Evolutionary conservation across 345 rosid genomes (phyloP), one percentile per base, ranked within the genome.

Genomic region (Clausena lansium): DNA sequence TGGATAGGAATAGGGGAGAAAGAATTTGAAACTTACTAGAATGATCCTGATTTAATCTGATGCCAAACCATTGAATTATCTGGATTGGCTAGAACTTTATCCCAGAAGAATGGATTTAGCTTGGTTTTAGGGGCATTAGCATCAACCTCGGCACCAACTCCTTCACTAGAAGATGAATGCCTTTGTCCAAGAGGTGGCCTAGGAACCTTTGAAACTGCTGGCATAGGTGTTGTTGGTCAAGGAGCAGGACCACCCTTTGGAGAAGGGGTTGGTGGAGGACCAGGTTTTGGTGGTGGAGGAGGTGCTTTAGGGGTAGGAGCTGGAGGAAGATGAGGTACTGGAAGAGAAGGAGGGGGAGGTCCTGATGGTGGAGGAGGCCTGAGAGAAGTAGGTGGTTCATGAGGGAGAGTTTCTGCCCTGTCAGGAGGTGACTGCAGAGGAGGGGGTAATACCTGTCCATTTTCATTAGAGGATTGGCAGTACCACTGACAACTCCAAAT

Each of bases 71-170:
- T 92, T 72, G 98, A 89, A 69, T 91, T 85, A 76, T 92, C 96
- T 30, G 98, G 98, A 79, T 89, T 95, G 55, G 96, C 95, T 76
- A 88, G 81, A 80, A 92, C 97, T 89, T 95, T 95, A 82, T 95
- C 99, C 99, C 99, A 95, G 88, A 95, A 95, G 84, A 95, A 95
- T 22, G 99, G 99, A 78, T 95, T 95, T 81, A 93, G 74, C 85
- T 93, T 95, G 82, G 98, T 73, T 90, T 91, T 95, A 71, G 96
- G 85, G 78, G 85, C 88, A 78, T 86, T 86, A 71, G 61, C 71
- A 38, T 82, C 86, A 38, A 63, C 81, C 59, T 78, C 87, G n/a
- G 69, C 45, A 39, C 78, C 86, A 79, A 75, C 78, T 27, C 81
- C 85, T 58, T 82, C 94, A 28, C 82, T 82, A 66, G 87, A 78